Base-by-base conservation (phyloP, 2,329 filamentous ascomycete species). In the Alternaria solani region DNA sequence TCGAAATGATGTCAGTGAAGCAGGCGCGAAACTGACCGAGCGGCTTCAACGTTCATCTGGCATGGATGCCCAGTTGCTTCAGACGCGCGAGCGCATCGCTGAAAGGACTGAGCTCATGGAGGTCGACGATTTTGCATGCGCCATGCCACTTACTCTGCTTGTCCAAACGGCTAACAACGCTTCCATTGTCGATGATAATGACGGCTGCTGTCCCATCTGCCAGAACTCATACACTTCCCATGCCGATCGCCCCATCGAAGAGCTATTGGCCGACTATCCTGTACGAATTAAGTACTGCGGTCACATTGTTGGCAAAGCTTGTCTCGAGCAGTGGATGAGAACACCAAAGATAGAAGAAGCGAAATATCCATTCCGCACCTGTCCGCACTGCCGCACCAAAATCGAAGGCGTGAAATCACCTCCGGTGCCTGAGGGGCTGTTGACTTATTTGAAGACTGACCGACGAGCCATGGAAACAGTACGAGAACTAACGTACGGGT, bases 271-370 rank as follows among this genome's bases (percentile, higher is more conserved):
- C 16, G 71, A 73, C 53, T 72, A 62, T 28, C 68, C 69, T 7
- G 65, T 71, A 2, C 64, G 66, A 3, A 72, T 73, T 51, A 73
- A 72, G 34, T 53, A 70, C 49, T 73, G 71, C 34, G 69, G 71
- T 3, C 71, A 73, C 44, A 28, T 71, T 16, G 42, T 72, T 5
- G 71, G 71, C 5, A 73, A 70, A 34, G 23, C 51, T 0, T 73
- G 71, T 51, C 62, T 73, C 5, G 67, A 70, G 55, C 56, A 55
- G 26, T 73, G 69, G 71, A 69, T 72, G 64, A 16, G 46, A 3
- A 70, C 67, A 2, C 69, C 68, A 2, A 65, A 67, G 39, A 64
- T 64, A 2, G 62, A 71, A 12, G 59, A 62, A 25, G 68, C 68
- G 0, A 69, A 65, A 38, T 70, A 68, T 12, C 66, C 69, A 6